These are phyloP conservation scores for Hydrangea macrophylla DNA, from an alignment of 148 eudicot species.

Conservation along the genomic window DNA sequence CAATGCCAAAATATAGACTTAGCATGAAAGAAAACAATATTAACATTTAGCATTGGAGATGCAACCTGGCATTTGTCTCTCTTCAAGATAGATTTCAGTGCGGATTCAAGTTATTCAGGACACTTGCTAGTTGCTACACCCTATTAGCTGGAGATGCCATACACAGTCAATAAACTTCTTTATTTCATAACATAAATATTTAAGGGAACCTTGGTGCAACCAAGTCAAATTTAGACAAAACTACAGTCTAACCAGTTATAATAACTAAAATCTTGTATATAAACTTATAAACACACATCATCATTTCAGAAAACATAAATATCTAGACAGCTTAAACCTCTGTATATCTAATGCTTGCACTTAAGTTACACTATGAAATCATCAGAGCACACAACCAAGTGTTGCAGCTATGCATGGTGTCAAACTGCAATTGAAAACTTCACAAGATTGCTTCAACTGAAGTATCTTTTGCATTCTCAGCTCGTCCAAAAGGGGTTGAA, in stretches of 20 bases:
- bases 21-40: no score
- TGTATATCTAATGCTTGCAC: neutral
- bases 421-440: conserved; percentile 3
- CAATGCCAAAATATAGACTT: no score
- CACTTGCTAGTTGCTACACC: no score
- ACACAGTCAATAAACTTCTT: no score
- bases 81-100: no score
- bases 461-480: neutral
- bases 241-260: neutral
- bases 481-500: neutral
- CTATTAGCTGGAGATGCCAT: no score
- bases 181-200: no score
- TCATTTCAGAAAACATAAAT: neutral
- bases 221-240: no score
- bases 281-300: conserved; percentile 2
- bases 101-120: no score
- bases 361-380: conserved; percentile 1
- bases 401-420: neutral
- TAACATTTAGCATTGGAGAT: no score
- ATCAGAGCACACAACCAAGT: neutral
- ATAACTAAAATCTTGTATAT: neutral
- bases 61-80: no score
- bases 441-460: neutral
- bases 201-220: no score
- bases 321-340: neutral